These are phyloP conservation scores for Talaromyces sp. DNA, from an alignment of 2,329 filamentous ascomycete genomes.

Conservation along the genomic window DNA sequence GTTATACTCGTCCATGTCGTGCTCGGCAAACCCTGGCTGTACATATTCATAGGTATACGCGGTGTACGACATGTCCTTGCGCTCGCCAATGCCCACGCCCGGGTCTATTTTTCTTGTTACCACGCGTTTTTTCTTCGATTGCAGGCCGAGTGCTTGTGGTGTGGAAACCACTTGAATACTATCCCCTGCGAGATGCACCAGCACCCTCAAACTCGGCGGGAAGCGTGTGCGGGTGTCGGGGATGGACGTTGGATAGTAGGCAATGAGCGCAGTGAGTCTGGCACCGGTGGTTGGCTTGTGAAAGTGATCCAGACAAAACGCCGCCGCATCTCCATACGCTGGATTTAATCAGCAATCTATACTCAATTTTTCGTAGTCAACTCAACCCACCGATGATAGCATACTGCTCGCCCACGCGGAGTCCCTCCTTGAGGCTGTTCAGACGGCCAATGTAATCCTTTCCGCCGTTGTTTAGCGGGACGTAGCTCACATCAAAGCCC, in stretches of 20 bases:
- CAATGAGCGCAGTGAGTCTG: slow-evolving; percentile 52
- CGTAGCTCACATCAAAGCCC: slow-evolving; percentile 55
- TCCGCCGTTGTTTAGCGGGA: slow-evolving; percentile 49
- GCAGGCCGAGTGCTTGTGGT: slow-evolving; percentile 49
- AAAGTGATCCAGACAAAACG: slow-evolving; percentile 54
- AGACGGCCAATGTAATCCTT: slow-evolving; percentile 48
- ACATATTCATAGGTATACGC: slow-evolving; percentile 52
- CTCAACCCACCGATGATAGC: slow-evolving; percentile 53
- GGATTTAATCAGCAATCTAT: not conserved
- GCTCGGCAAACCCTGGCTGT: slow-evolving; percentile 64
- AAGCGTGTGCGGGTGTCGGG: slow-evolving; percentile 42
- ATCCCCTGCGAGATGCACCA: slow-evolving; percentile 53
- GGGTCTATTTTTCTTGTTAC: slow-evolving; percentile 45
- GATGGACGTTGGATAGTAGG: slow-evolving; percentile 58
- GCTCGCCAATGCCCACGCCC: slow-evolving; percentile 48
- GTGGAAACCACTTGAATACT: slow-evolving; percentile 46
- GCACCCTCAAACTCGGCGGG: slow-evolving; percentile 38
- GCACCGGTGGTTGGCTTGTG: slow-evolving; percentile 50
- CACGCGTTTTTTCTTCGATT: slow-evolving; percentile 43
- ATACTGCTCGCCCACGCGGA: slow-evolving; percentile 56
- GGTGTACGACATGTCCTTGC: slow-evolving; percentile 26
- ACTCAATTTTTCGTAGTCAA: not conserved
- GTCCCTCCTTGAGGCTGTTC: slow-evolving; percentile 47
- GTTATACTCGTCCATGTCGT: slow-evolving; percentile 63
- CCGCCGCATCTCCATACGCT: slow-evolving; percentile 61